Evolutionary conservation across 2,329 filamentous ascomycete species (phyloP), one percentile per base, ranked within the genome.

Genomic region (Ceratocystis alfenasii): DNA sequence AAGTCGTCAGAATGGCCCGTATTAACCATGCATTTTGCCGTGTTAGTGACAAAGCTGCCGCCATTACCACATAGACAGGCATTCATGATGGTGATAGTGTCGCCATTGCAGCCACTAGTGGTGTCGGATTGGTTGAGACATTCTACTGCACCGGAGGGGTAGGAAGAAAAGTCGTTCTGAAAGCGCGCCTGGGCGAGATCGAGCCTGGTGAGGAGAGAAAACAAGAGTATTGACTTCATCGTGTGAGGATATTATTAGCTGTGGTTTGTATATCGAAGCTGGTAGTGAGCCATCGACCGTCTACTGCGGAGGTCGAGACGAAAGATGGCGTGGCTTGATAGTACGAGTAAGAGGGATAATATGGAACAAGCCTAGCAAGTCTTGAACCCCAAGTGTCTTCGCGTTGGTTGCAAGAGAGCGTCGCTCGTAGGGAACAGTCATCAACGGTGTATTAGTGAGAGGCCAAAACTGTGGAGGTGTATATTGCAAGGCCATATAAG

Each of bases 51-150:
- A 71, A 83, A 83, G 69, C 77, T 73, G 65, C 78, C 78, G 41
- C 74, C 73, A 68, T 83, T 81, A 68, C 72, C 71, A 70, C 81
- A 83, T 1, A 83, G 74, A 64, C 81, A 83, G 1, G 70, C 64
- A 69, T 83, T 83, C 68, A 81, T 73, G 36, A 75, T 72, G 0
- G 70, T 57, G 2, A 75, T 73, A 0, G 75, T 76, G 22, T 71
- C 70, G 20, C 77, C 77, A 4, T 73, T 72, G 72, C 81, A 83
- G 3, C 71, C 69, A 17, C 76, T 77, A 22, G 67, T 41, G 60
- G 74, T 70, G 36, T 79, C 75, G 3, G 79, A 74, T 17, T 74
- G 61, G 68, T 75, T 71, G 1, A 83, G 73, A 67, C 81, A 83
- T 6, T 70, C 5, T 66, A 78, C 70, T 6, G 74, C 63, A 57